phyloP scores from a whole-genome alignment of 805 yeast species.

The Pichia membranifaciens region DNA sequence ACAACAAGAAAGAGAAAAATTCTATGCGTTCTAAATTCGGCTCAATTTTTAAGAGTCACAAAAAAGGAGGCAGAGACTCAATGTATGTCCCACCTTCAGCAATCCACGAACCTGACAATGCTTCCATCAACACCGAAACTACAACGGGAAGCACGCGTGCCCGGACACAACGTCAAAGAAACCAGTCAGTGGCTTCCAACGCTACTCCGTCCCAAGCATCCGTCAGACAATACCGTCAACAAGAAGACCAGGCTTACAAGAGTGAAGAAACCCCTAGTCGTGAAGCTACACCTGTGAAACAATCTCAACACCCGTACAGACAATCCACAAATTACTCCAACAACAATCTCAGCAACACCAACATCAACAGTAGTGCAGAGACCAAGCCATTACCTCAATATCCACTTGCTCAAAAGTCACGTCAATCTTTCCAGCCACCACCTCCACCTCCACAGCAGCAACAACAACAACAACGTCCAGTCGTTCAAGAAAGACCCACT shows the following conservation, averaged over 20 bases:
- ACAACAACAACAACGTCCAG: neutral
- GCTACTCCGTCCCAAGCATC: constrained; percentile 1
- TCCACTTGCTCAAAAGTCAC: constrained; percentile 5
- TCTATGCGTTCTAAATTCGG: constrained; percentile 67
- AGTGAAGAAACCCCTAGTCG: neutral
- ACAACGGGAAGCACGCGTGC: constrained; percentile 7
- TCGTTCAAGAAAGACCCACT: constrained; percentile 3
- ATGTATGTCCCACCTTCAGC: constrained; percentile 17
- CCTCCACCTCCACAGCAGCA: constrained; percentile 2
- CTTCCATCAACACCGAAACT: constrained; percentile 24
- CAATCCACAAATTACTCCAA: neutral
- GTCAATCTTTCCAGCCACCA: neutral
- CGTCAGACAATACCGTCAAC: neutral
- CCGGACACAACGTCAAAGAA: constrained; percentile 9
- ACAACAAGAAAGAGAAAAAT: constrained; percentile 24
- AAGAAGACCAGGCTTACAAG: neutral
- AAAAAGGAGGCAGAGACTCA: constrained; percentile 41
- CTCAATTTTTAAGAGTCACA: constrained; percentile 55
- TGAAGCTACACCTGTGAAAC: neutral
- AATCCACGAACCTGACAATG: constrained; percentile 30
- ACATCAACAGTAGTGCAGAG: neutral
- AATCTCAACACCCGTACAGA: neutral
- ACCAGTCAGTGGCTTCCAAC: constrained; percentile 11
- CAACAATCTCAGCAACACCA: neutral
- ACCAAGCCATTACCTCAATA: constrained; percentile 6